These are phyloP conservation scores for Phyllostachys edulis DNA, from an alignment of 176 grass and related monocot species.

Conservation along the genomic window DNA sequence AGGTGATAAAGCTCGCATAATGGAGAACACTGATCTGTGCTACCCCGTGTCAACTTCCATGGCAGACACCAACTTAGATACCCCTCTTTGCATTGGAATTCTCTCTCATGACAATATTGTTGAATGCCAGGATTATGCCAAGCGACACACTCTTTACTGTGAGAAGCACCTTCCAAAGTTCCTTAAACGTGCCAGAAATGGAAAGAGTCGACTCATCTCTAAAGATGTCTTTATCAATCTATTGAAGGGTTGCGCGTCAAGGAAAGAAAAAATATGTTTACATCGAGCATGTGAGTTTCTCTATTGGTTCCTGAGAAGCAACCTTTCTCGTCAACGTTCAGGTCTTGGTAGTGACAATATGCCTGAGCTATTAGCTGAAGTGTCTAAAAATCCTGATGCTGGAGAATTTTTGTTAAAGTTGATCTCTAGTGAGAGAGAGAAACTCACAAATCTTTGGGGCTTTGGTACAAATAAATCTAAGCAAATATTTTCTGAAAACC, in stretches of 20 bases:
- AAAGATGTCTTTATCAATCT: conserved; percentile 90
- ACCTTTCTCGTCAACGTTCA: conserved; percentile 50
- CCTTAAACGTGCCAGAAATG: conserved; percentile 95
- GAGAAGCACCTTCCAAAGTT: conserved; percentile 93
- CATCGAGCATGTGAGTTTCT: conserved; percentile 91
- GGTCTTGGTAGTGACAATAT: conserved; percentile 55
- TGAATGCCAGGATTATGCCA: conserved; percentile 84
- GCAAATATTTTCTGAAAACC: conserved; percentile 49
- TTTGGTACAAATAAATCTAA: conserved; percentile 51
- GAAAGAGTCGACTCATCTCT: conserved; percentile 88
- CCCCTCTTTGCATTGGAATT: conserved; percentile 77
- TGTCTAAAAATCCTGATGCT: conserved; percentile 56
- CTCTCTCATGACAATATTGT: conserved; percentile 39
- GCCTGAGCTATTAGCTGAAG: conserved; percentile 59
- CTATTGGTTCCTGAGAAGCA: conserved; percentile 83
- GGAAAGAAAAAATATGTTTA: conserved; percentile 74
- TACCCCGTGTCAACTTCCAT: conserved; percentile 39
- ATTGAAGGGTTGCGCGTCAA: conserved; percentile 73
- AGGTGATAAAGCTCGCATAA: conserved; percentile 49
- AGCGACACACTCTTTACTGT: conserved; percentile 82
- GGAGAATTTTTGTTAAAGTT: conserved; percentile 87
- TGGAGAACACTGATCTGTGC: conserved; percentile 48
- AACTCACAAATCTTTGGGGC: conserved; percentile 73
- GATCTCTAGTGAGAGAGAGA: conserved; percentile 81
- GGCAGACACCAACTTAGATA: conserved; percentile 36